Base-by-base conservation (phyloP, 805 yeast genomes). In the Yarrowia porcina region DNA sequence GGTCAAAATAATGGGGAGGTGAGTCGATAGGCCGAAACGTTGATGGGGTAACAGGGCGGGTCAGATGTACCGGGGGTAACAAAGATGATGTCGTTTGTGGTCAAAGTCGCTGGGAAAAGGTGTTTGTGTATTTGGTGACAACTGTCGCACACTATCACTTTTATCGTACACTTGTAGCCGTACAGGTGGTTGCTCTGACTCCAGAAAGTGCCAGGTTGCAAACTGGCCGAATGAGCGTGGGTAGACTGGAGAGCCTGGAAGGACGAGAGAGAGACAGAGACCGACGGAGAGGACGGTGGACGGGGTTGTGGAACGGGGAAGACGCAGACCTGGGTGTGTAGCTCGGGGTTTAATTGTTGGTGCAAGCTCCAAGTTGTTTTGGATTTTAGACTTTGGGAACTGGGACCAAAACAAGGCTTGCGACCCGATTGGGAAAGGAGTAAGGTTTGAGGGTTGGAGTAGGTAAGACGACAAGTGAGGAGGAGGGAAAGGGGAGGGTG, bases 371-470 rank as follows among this genome's bases (percentile, higher is more conserved):
- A n/a, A 23, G 42, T 50, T 33, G 59, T 52, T 52, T 52, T 23
- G 59, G 59, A 52, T 23, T 25, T 35, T 36, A 25, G 20, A 4
- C 20, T 52, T 52, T 35, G 59, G 42, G 32, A 52, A 11, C 38
- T 52, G 59, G 59, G 59, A 52, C 59, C 42, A 52, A 52, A 52
- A 52, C 59, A 52, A 52, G 44, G 59, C 59, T 35, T 35, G 33
- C 33, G 42, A 36, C 59, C 59, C 42, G 44, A 52, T 52, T 52
- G 44, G 59, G 59, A 52, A 52, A 52, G 44, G 59, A 49, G 44
- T 36, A 52, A 52, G 59, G 59, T 52, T 50, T 32, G 30, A 49
- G 2, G 30, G 8, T 21, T 15, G n/a, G 45, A 15, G 3, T 17
- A 23, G 27, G 4, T 25, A 25, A 8, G 28, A 25, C 8, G 8